A percentile compares a stretch with the other conserved stretches of the same genome.
phyloP scores from a whole-genome alignment of 352 stramenopile genomes.

The Globisporangium apiculatum region DNA sequence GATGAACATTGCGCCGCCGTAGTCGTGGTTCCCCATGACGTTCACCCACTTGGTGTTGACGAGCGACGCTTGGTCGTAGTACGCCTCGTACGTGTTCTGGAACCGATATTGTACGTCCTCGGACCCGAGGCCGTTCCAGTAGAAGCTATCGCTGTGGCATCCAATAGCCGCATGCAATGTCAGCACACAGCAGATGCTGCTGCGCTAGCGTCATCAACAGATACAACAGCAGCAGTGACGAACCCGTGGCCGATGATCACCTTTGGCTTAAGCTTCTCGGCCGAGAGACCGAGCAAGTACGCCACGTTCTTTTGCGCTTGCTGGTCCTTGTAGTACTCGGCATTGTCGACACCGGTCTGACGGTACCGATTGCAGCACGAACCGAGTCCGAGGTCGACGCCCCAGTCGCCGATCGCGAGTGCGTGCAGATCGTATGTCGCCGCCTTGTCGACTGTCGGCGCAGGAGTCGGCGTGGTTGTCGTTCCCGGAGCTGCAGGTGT shows the following conservation, averaged over 20 bases:
- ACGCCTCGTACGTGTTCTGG: conserved; percentile 51
- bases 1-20: conserved; percentile 69
- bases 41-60: conserved; percentile 63
- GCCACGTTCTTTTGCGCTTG: conserved; percentile 62
- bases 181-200: neutral
- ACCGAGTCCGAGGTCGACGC: conserved; percentile 44
- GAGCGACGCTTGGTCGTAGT: conserved; percentile 46
- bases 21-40: conserved; percentile 65
- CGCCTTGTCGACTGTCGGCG: conserved; percentile 20
- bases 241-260: conserved; percentile 54
- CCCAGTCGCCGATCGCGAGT: conserved; percentile 71
- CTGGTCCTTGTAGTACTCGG: conserved; percentile 67
- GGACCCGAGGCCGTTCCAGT: conserved; percentile 66
- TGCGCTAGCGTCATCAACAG: neutral
- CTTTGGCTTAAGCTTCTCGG: conserved; percentile 49
- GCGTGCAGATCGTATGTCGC: conserved; percentile 49
- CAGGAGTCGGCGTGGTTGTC: conserved; percentile 8
- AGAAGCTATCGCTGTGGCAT: conserved; percentile 43
- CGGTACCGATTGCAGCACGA: conserved; percentile 73
- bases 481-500: conserved; percentile 2
- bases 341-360: conserved; percentile 42
- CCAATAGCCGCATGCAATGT: neutral
- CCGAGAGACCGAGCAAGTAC: conserved; percentile 50
- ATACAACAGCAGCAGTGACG: neutral
- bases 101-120: conserved; percentile 64